Percentiles rank a stretch among this genome's conserved stretches.
Evolutionary conservation across 805 yeast species (phyloP).

Genomic region (Metschnikowia amazonensis): DNA sequence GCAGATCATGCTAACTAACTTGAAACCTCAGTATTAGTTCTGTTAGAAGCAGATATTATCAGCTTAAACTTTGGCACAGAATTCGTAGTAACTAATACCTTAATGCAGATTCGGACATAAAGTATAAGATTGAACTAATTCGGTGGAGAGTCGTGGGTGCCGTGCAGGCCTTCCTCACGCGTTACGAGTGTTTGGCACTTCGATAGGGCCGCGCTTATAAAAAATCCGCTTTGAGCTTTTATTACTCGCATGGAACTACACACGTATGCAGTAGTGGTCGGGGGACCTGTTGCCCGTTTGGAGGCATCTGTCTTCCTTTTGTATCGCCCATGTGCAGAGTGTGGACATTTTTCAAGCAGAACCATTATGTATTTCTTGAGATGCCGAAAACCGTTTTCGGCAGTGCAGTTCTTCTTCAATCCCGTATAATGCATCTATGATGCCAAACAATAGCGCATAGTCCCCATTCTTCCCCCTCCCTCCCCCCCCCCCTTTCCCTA

Average conservation of each 20-base stretch:
- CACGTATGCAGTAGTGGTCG: not conserved
- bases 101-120: too few relatives aligned
- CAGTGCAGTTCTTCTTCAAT: too few relatives aligned
- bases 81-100: too few relatives aligned
- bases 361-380: too few relatives aligned
- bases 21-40: too few relatives aligned
- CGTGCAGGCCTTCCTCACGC: not conserved
- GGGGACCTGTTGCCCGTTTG: not conserved
- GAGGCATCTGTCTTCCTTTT: not conserved
- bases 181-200: not conserved
- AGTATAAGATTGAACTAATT: not conserved
- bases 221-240: not conserved
- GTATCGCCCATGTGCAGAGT: not conserved
- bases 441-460: not conserved
- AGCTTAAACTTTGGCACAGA: too few relatives aligned
- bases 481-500: not conserved
- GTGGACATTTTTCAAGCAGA: not conserved
- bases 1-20: too few relatives aligned
- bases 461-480: not conserved
- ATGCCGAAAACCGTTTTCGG: not conserved
- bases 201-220: not conserved
- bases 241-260: slow-evolving; percentile 3
- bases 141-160: not conserved
- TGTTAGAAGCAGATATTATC: too few relatives aligned
- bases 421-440: not conserved